These are phyloP conservation scores for Solanum habrochaites DNA, from an alignment of 257 asterid species.

Conservation along the genomic window DNA sequence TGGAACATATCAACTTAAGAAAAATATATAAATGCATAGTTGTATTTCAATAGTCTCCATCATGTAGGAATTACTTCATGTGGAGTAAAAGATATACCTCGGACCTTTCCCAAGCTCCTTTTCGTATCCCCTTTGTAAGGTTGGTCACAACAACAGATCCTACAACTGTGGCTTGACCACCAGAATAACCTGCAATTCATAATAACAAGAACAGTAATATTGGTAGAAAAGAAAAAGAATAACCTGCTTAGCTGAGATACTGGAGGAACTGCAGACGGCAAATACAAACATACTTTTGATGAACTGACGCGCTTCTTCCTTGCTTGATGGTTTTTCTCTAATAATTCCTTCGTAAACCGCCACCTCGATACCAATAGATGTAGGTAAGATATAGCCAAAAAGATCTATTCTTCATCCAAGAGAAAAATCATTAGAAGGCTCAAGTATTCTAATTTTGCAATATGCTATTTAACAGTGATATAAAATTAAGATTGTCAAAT, in stretches of 20 bases:
- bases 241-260: not conserved
- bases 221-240: not conserved
- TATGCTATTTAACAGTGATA: not conserved
- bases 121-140: conserved; percentile 51
- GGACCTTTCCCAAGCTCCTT: conserved; percentile 77
- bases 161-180: conserved; percentile 65
- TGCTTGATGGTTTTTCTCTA: conserved; percentile 70
- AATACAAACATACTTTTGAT: conserved; percentile 39
- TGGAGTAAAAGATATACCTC: conserved; percentile 40
- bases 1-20: not conserved
- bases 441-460: not conserved
- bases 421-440: conserved; percentile 3
- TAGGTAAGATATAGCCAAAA: conserved; percentile 9
- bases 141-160: conserved; percentile 73
- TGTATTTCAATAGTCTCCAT: not conserved
- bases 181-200: conserved; percentile 53
- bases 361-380: conserved; percentile 54
- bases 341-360: conserved; percentile 70
- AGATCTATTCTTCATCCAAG: conserved; percentile 10
- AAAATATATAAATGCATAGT: not conserved
- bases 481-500: not conserved
- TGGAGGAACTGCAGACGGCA: not conserved
- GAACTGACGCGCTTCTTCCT: conserved; percentile 65
- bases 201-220: not conserved
- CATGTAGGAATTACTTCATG: not conserved